Base-by-base conservation (phyloP, 257 asterid species). In the Plantago major region DNA sequence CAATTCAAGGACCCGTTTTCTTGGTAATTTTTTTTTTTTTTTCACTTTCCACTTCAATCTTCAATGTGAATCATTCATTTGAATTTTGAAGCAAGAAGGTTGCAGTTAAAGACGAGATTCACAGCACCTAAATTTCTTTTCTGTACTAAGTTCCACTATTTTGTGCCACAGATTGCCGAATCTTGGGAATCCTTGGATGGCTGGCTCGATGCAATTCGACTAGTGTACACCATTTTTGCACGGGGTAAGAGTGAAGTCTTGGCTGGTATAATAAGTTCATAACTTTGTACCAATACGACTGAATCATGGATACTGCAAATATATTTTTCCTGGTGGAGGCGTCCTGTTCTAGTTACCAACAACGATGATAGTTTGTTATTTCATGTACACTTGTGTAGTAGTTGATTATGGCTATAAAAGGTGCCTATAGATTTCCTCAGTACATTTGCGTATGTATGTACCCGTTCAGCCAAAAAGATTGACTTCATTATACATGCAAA, bases 141-240 rank as follows among this genome's bases (percentile, higher is more conserved):
- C 13, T n/a, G 37, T 7, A 16, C 10, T 52, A 26, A 18, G 18
- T 14, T 53, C 22, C n/a, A 1, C 46, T 59, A 38, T 11, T 17
- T 56, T 50, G 66, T 55, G 6, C 46, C 71, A 58, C 85, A 93
- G 99, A 82, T 89, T 67, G 97, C 96, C 33, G 99, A 93, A 73
- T 84, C 99, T n/a, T 89, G 99, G 99, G 97, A 93, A 69, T 76
- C 85, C 61, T 74, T 93, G 80, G 99, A 93, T 14, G 94, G 95
- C 66, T 93, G 99, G 99, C 88, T 93, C 52, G 99, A 93, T 76
- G 97, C 99, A 6, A 85, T 93, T 65, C 86, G 97, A 47, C 71
- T 93, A 74, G 96, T 87, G 69, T 93, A 87, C 82, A 89, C 99
- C 60, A 93, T 93, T 59, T 88, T 62, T 74, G 96, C 97, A 9